These are phyloP conservation scores for Santalum album DNA, from an alignment of 164 flowering plant genomes.

Conservation along the genomic window DNA sequence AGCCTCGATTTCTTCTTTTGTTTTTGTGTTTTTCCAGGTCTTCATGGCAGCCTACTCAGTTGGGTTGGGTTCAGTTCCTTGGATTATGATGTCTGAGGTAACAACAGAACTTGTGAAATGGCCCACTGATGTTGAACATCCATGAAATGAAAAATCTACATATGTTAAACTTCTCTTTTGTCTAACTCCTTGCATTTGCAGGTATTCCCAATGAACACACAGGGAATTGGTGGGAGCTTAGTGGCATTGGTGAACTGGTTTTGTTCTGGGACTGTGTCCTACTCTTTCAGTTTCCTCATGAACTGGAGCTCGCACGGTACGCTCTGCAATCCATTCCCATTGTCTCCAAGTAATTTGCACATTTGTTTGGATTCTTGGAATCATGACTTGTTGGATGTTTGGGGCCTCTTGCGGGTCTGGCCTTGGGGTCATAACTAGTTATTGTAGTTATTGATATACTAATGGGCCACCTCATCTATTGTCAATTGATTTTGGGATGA, in stretches of 20 bases:
- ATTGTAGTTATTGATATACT: too few relatives aligned
- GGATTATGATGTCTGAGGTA: constrained; percentile 6
- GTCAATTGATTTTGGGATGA: too few relatives aligned
- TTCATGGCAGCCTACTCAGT: background rate
- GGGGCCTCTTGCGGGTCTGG: too few relatives aligned
- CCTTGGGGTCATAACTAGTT: too few relatives aligned
- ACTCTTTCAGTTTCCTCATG: background rate
- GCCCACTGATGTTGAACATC: background rate
- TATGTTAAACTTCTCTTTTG: background rate
- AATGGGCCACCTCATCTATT: too few relatives aligned
- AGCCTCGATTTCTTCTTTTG: background rate
- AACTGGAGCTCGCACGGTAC: background rate
- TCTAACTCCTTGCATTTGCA: background rate
- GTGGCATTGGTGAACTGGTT: background rate
- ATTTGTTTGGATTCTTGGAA: too few relatives aligned
- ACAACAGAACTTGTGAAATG: background rate
- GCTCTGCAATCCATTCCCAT: too few relatives aligned
- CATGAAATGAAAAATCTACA: background rate
- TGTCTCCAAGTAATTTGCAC: too few relatives aligned
- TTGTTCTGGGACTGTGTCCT: background rate
- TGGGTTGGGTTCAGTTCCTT: constrained; percentile 1
- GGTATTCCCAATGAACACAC: background rate
- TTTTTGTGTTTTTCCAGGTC: background rate
- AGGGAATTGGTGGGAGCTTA: background rate
- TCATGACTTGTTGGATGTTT: too few relatives aligned